Conservation (phyloP, 352 stramenopile genomes). For the Thraustochytrium sp. region DNA sequence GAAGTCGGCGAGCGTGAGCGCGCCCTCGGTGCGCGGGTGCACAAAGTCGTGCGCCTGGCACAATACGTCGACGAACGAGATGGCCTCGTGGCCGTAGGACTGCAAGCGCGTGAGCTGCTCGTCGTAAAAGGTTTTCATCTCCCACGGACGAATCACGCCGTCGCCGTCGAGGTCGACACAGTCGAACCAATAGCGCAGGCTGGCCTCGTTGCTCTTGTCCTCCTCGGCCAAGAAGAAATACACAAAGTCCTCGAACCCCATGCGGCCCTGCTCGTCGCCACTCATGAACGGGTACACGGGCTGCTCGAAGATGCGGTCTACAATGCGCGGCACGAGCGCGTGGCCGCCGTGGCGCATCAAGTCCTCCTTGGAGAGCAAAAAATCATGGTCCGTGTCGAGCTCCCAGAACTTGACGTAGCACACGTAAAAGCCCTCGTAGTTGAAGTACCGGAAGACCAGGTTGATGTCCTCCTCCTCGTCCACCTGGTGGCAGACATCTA, state of each 20-base stretch:
- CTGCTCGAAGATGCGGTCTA: slow-evolving; percentile 72
- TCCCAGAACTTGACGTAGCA: slow-evolving; percentile 99
- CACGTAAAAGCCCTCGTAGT: slow-evolving; percentile 99
- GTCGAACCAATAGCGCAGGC: slow-evolving; percentile 95
- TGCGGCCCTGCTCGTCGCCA: not conserved
- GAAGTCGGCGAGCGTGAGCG: slow-evolving; percentile 61
- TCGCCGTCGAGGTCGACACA: slow-evolving; percentile 96
- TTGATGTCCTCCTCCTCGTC: slow-evolving; percentile 99
- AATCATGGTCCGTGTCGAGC: slow-evolving; percentile 86
- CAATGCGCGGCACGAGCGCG: slow-evolving; percentile 68
- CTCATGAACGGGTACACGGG: slow-evolving; percentile 34
- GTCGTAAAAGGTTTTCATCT: slow-evolving; percentile 88
- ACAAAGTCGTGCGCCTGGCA: slow-evolving; percentile 95
- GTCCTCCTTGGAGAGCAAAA: slow-evolving; percentile 69
- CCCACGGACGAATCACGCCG: slow-evolving; percentile 88
- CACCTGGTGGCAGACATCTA: slow-evolving; percentile 88
- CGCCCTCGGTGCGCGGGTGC: slow-evolving; percentile 52
- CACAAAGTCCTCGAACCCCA: slow-evolving; percentile 81
- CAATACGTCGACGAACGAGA: slow-evolving; percentile 95
- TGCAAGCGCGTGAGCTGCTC: slow-evolving; percentile 93
- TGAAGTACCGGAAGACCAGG: slow-evolving; percentile 92
- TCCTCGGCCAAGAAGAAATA: slow-evolving; percentile 99
- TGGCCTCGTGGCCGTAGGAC: slow-evolving; percentile 93
- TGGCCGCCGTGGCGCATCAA: slow-evolving; percentile 70
- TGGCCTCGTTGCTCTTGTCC: slow-evolving; percentile 93